Percentiles rank a stretch among this genome's conserved stretches.
Conservation (phyloP, 495 filamentous ascomycete species). For the Podospora pseudocomata region DNA sequence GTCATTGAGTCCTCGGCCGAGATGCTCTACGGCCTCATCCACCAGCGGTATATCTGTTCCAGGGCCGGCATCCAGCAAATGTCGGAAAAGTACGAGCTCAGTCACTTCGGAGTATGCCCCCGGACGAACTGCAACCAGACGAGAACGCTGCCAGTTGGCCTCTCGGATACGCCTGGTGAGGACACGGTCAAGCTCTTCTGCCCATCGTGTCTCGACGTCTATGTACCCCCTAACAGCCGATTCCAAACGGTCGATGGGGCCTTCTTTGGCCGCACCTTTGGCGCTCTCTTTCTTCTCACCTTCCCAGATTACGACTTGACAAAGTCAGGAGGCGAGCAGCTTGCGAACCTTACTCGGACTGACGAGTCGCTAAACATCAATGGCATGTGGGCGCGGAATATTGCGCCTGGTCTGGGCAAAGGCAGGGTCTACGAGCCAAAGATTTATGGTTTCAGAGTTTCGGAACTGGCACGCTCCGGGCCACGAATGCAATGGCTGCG, state of each 20-base stretch:
- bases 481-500: conserved; percentile 97
- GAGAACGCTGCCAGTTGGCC: conserved; percentile 86
- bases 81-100: conserved; percentile 96
- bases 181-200: conserved; percentile 99
- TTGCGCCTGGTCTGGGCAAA: conserved; percentile 79
- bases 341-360: conserved; percentile 38
- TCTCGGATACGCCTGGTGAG: conserved; percentile 88
- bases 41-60: conserved; percentile 98
- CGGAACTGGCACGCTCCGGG: conserved; percentile 77
- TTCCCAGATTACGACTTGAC: conserved; percentile 90
- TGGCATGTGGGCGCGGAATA: conserved; percentile 75
- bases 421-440: conserved; percentile 87
- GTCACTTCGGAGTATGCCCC: conserved; percentile 92
- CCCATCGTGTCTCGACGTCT: conserved; percentile 92
- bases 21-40: conserved; percentile 94
- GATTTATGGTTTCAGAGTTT: conserved; percentile 95
- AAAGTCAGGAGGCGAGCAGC: conserved; percentile 46
- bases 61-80: conserved; percentile 96
- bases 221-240: conserved; percentile 93
- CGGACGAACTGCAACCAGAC: conserved; percentile 83
- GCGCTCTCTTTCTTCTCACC: conserved; percentile 89
- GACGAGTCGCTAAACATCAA: conserved; percentile 63
- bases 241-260: conserved; percentile 98
- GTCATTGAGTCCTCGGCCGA: conserved; percentile 96
- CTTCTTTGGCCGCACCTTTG: conserved; percentile 97